phyloP scores from a whole-genome alignment of 352 stramenopile species.

The Phytophthora hybrid region DNA sequence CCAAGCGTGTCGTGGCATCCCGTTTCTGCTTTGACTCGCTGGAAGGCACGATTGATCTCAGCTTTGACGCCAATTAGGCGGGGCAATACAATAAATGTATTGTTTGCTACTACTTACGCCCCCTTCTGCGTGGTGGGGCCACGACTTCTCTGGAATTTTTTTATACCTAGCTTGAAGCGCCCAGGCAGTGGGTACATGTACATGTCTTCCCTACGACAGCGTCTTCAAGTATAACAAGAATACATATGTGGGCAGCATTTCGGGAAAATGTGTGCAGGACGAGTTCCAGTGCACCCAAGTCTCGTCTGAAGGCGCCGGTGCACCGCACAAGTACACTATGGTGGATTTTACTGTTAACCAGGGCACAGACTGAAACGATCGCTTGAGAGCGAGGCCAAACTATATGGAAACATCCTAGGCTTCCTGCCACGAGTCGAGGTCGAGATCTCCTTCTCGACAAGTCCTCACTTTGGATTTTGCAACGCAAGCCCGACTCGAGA shows the following conservation, averaged over 20 bases:
- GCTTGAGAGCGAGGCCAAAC: too few relatives aligned
- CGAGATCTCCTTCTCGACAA: background rate
- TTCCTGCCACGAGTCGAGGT: too few relatives aligned
- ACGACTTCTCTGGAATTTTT: too few relatives aligned
- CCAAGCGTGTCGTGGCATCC: constrained; percentile 35
- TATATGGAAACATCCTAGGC: too few relatives aligned
- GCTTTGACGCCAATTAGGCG: constrained; percentile 46
- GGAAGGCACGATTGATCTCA: constrained; percentile 67
- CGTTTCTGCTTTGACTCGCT: constrained; percentile 63
- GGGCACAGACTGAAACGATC: background rate
- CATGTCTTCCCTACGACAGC: background rate
- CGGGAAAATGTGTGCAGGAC: constrained; percentile 1
- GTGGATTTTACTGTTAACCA: background rate
- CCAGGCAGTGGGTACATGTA: background rate
- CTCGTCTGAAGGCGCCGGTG: background rate
- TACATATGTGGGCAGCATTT: background rate
- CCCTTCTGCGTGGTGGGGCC: background rate
- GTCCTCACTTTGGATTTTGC: constrained; percentile 8
- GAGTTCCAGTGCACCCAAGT: background rate
- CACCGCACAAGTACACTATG: background rate
- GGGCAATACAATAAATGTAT: constrained; percentile 15
- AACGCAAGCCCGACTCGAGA: background rate
- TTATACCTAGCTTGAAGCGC: too few relatives aligned
- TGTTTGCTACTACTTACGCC: background rate
- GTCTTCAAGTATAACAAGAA: too few relatives aligned